Evolutionary conservation across 805 yeast species (phyloP).

Genomic region (Candida jianshihensis): DNA sequence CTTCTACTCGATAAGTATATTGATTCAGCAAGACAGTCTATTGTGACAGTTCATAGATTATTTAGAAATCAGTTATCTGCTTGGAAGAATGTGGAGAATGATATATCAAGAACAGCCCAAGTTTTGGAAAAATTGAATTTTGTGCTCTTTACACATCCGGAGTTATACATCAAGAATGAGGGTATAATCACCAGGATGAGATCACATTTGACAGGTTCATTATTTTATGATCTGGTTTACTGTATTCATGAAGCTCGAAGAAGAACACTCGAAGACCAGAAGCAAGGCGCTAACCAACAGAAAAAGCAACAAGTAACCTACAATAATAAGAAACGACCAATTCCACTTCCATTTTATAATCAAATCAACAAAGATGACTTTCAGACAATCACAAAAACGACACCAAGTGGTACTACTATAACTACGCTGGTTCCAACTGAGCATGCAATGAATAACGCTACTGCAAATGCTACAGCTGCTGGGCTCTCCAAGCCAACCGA

Average conservation of each 20-base stretch:
- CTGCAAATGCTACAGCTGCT: constrained; percentile 49
- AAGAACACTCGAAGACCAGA: constrained; percentile 41
- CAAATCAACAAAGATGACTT: constrained; percentile 88
- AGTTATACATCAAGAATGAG: constrained; percentile 62
- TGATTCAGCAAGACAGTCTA: constrained; percentile 86
- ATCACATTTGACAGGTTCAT: constrained; percentile 84
- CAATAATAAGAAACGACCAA: constrained; percentile 19
- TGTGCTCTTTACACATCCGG: constrained; percentile 83
- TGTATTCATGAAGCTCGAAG: constrained; percentile 91
- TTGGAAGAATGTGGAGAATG: constrained; percentile 83
- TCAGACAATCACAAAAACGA: constrained; percentile 75
- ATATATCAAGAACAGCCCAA: constrained; percentile 85
- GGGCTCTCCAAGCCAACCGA: constrained; percentile 48
- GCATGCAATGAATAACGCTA: constrained; percentile 59
- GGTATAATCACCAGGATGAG: constrained; percentile 83
- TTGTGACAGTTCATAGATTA: constrained; percentile 85
- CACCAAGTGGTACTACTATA: constrained; percentile 88
- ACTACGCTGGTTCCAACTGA: constrained; percentile 87
- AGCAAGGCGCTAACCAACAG: constrained; percentile 19
- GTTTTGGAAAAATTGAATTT: constrained; percentile 84
- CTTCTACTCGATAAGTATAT: constrained; percentile 58
- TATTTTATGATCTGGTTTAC: constrained; percentile 90
- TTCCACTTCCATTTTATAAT: constrained; percentile 81
- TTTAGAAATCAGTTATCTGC: constrained; percentile 84
- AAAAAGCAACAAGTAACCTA: constrained; percentile 9